These are phyloP conservation scores for Berberis vulgaris DNA, from an alignment of 164 flowering plant species.

Conservation along the genomic window DNA sequence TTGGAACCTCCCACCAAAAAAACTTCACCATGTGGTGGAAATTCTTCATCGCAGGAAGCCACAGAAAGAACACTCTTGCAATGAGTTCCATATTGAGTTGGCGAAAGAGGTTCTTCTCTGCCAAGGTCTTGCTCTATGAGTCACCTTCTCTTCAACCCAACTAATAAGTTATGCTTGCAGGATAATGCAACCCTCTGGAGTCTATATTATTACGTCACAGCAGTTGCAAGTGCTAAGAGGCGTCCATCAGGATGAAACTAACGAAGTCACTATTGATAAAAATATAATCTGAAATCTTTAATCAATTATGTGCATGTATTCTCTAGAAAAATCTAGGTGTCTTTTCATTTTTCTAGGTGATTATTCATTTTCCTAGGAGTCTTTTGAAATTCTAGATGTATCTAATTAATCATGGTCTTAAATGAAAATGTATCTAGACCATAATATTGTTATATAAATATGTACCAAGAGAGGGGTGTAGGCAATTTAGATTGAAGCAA, in stretches of 20 bases:
- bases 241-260: conserved; percentile 9
- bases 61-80: conserved; percentile 8
- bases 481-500: no score
- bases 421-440: no score
- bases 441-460: no score
- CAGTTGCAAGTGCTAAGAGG: conserved; percentile 39
- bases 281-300: no score
- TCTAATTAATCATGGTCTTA: no score
- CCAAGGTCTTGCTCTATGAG: background rate
- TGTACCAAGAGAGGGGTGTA: no score
- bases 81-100: conserved; percentile 50
- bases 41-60: conserved; percentile 31
- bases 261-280: no score
- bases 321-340: no score
- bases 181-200: conserved; percentile 65
- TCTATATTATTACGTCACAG: conserved; percentile 48
- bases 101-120: conserved; percentile 38
- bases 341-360: no score
- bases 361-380: no score
- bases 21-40: conserved; percentile 58
- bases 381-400: no score
- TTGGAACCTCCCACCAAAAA: conserved; percentile 39
- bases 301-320: no score
- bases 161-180: conserved; percentile 21
- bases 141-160: background rate